Conservation (phyloP, 345 rosid species). For the Pseudoturritis turrita region DNA sequence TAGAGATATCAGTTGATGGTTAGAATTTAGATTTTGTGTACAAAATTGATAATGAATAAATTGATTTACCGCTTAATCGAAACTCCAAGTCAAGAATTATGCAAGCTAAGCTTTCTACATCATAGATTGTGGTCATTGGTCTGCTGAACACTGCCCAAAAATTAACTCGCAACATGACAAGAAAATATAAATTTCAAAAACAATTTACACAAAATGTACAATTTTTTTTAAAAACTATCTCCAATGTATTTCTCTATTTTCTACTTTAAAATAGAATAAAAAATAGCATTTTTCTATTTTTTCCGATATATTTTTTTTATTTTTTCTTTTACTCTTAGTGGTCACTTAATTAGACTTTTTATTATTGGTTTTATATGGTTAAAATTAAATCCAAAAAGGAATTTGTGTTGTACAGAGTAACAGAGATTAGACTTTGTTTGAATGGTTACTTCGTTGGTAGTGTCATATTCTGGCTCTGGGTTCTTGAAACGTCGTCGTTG, state of each 20-base stretch:
- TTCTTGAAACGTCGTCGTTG: constrained; percentile 8
- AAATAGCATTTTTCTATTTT: too few species aligned
- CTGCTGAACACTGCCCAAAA: background rate
- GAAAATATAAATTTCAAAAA: background rate
- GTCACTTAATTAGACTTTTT: background rate
- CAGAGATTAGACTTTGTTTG: constrained; percentile 8
- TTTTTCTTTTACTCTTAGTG: background rate
- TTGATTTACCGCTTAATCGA: too few species aligned
- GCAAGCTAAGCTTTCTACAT: too few species aligned
- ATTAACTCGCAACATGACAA: background rate
- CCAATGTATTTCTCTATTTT: too few species aligned
- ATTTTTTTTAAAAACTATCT: too few species aligned
- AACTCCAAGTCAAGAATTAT: too few species aligned
- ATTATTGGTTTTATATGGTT: background rate
- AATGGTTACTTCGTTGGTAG: background rate
- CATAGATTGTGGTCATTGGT: background rate
- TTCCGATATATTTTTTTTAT: too few species aligned
- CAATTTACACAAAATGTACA: background rate
- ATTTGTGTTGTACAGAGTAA: background rate
- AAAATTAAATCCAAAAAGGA: background rate
- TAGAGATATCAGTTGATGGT: background rate
- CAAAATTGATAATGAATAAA: background rate
- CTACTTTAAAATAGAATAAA: too few species aligned
- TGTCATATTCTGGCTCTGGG: background rate
- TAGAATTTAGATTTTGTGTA: background rate